Percentiles rank a stretch among this genome's conserved stretches.
phyloP scores from a whole-genome alignment of 31 red algal genomes.

The Asparagopsis taxiformis region DNA sequence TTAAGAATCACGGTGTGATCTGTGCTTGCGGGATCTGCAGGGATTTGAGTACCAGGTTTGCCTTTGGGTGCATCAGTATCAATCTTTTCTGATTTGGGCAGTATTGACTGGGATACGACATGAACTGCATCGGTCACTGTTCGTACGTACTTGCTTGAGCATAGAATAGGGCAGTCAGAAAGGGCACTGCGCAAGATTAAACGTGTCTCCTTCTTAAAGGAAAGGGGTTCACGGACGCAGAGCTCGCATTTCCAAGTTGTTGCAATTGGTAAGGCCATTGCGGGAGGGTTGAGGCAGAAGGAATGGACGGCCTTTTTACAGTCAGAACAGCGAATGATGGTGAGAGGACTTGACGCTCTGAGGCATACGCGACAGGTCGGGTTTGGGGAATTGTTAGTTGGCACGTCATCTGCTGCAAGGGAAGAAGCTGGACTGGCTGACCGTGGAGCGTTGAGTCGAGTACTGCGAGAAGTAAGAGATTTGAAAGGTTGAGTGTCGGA shows the following conservation, averaged over 20 bases:
- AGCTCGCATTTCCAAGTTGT: constrained; percentile 12
- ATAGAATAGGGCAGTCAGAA: background rate
- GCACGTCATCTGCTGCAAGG: background rate
- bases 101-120: background rate
- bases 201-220: background rate
- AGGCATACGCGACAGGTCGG: constrained; percentile 20
- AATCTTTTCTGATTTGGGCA: background rate
- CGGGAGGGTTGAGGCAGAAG: constrained; percentile 26
- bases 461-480: background rate
- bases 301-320: constrained; percentile 8
- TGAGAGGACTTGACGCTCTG: background rate
- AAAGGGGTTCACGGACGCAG: background rate
- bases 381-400: background rate
- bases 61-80: background rate
- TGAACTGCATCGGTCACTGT: background rate
- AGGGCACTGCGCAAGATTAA: background rate
- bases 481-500: background rate
- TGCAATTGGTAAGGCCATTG: background rate
- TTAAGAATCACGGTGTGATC: background rate
- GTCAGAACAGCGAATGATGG: constrained; percentile 3
- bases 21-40: background rate
- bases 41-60: background rate
- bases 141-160: background rate
- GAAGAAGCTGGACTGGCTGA: background rate
- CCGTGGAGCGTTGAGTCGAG: background rate